phyloP scores from a whole-genome alignment of 2,329 filamentous ascomycete genomes.

The Aspergillus japonicus region DNA sequence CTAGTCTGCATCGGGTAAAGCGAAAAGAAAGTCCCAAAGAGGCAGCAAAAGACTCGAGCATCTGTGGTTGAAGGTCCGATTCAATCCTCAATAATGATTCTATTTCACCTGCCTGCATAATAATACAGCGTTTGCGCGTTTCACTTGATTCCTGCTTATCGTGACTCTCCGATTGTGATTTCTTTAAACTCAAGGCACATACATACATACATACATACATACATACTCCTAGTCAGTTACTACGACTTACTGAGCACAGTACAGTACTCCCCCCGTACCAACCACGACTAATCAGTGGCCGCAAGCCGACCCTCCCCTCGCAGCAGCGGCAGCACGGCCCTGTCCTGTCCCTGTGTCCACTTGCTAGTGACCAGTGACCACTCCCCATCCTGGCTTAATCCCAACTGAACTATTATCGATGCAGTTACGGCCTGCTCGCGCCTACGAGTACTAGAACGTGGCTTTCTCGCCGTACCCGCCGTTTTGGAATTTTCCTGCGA shows the following conservation, averaged over 20 bases:
- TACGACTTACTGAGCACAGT: too few species aligned
- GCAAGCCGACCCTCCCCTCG: background rate
- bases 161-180: background rate
- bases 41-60: background rate
- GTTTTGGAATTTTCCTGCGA: constrained; percentile 2
- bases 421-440: constrained; percentile 32
- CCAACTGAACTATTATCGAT: constrained; percentile 13
- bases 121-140: too few species aligned
- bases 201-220: background rate
- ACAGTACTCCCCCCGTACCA: background rate
- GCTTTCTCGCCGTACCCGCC: constrained; percentile 13
- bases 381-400: background rate
- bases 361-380: background rate
- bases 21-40: constrained; percentile 25
- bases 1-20: constrained; percentile 27
- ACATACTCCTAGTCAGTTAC: background rate
- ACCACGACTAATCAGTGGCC: constrained; percentile 3
- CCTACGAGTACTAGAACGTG: constrained; percentile 24
- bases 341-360: constrained; percentile 2
- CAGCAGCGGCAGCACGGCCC: constrained; percentile 4
- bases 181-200: background rate
- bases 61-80: background rate
- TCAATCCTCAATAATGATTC: background rate
- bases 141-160: background rate
- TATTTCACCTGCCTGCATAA: background rate